A percentile compares a stretch with the other conserved stretches of the same genome.
These are phyloP conservation scores for Arthrobotrys sinensis DNA, from an alignment of 2,329 filamentous ascomycete genomes.

Conservation along the genomic window DNA sequence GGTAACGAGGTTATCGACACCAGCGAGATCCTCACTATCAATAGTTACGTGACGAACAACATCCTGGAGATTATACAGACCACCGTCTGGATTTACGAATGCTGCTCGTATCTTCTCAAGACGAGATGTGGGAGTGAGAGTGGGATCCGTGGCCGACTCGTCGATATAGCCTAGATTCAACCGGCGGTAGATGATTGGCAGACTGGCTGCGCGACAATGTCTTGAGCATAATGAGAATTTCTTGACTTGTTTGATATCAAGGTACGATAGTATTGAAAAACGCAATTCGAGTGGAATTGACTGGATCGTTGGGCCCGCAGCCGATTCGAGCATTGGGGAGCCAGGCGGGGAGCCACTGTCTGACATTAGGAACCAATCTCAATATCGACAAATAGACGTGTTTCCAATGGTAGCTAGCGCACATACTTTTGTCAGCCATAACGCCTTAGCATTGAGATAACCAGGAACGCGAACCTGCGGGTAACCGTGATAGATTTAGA, in stretches of 20 bases:
- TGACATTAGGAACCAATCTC: neutral
- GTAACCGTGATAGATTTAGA: too few relatives aligned
- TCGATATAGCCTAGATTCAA: neutral
- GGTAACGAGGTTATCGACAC: constrained; percentile 11
- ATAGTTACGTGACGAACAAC: constrained; percentile 33
- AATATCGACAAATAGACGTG: neutral
- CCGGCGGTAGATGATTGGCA: neutral
- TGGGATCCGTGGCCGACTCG: too few relatives aligned
- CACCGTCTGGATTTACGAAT: constrained; percentile 1
- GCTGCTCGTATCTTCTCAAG: constrained; percentile 3
- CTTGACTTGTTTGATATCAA: neutral
- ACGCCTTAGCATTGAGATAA: too few relatives aligned
- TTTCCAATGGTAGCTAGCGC: neutral
- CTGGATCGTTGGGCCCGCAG: neutral
- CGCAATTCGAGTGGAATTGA: neutral
- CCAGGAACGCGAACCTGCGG: too few relatives aligned
- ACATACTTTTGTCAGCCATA: neutral
- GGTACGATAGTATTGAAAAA: constrained; percentile 6
- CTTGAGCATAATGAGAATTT: constrained; percentile 27
- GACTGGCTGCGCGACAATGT: neutral
- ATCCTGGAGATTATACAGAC: constrained; percentile 1
- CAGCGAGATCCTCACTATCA: constrained; percentile 6
- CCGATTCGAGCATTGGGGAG: neutral
- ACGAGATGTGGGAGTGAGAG: neutral
- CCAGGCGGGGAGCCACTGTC: neutral